Evolutionary conservation across 2,329 filamentous ascomycete species (phyloP).

Genomic region (Hymenoscyphus fraxineus): DNA sequence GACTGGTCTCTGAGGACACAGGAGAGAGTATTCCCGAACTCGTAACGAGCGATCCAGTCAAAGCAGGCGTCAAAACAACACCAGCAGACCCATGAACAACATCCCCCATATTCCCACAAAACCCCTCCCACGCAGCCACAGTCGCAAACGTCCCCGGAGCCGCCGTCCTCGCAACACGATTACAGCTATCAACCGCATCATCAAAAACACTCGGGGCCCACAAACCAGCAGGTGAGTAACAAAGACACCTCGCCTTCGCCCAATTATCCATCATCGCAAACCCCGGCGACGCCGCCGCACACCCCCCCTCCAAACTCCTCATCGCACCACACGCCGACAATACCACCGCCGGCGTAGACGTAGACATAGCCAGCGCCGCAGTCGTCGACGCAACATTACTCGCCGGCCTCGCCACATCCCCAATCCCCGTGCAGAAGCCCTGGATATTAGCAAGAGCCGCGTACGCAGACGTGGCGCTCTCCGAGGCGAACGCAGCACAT

Average conservation of each 20-base stretch:
- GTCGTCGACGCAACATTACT: slow-evolving; percentile 2
- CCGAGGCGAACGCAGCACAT: slow-evolving; percentile 25
- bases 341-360: neutral
- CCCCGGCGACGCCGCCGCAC: slow-evolving; percentile 6
- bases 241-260: slow-evolving; percentile 10
- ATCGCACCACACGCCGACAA: slow-evolving; percentile 3
- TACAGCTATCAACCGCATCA: slow-evolving; percentile 3
- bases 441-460: slow-evolving; percentile 19
- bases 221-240: neutral
- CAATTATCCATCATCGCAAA: slow-evolving; percentile 3
- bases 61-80: neutral
- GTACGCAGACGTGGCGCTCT: slow-evolving; percentile 17
- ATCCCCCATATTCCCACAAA: slow-evolving; percentile 7
- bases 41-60: neutral
- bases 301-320: neutral
- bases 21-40: neutral
- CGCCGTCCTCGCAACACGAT: neutral
- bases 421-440: slow-evolving; percentile 25
- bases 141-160: neutral
- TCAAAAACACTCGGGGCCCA: slow-evolving; percentile 8
- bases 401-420: slow-evolving; percentile 20
- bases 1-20: neutral
- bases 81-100: neutral
- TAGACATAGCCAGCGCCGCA: neutral
- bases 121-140: neutral